phyloP scores from a whole-genome alignment of 345 rosid genomes.

The Eucalyptus melliodora region DNA sequence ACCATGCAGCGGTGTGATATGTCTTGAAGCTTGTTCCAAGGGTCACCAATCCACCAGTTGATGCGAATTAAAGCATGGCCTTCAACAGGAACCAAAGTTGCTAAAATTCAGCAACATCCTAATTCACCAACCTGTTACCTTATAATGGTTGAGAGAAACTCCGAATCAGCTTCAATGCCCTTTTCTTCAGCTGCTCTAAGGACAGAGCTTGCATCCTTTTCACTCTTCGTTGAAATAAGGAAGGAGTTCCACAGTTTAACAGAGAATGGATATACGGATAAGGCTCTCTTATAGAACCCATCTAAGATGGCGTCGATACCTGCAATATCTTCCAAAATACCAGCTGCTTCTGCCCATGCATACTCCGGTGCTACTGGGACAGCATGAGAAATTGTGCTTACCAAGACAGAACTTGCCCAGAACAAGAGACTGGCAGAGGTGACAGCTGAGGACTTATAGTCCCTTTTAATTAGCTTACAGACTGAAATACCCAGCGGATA shows the following conservation, averaged over 20 bases:
- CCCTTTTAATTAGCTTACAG: constrained; percentile 31
- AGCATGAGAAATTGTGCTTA: constrained; percentile 42
- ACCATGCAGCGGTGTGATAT: not conserved
- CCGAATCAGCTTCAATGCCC: constrained; percentile 31
- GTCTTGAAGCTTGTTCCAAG: not conserved
- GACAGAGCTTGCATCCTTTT: constrained; percentile 14
- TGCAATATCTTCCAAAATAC: constrained; percentile 17
- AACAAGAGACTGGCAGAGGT: constrained; percentile 34
- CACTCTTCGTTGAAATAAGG: not conserved
- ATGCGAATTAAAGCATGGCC: not conserved
- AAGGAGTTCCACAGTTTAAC: constrained; percentile 36
- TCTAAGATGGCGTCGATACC: constrained; percentile 24
- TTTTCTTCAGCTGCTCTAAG: constrained; percentile 44
- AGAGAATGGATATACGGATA: constrained; percentile 64
- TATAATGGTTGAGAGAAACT: not conserved
- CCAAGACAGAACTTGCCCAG: constrained; percentile 61
- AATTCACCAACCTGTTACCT: not conserved
- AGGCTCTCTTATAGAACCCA: constrained; percentile 52
- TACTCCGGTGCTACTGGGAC: constrained; percentile 76
- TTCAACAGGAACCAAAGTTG: not conserved
- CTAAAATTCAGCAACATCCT: not conserved
- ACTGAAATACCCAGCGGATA: constrained; percentile 56
- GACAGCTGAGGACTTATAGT: not conserved
- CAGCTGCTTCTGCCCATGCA: constrained; percentile 70
- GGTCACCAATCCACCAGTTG: not conserved